Evolutionary conservation across 2,329 filamentous ascomycete genomes (phyloP), one percentile per base, ranked within the genome.

Genomic region (Ascochyta fabae): DNA sequence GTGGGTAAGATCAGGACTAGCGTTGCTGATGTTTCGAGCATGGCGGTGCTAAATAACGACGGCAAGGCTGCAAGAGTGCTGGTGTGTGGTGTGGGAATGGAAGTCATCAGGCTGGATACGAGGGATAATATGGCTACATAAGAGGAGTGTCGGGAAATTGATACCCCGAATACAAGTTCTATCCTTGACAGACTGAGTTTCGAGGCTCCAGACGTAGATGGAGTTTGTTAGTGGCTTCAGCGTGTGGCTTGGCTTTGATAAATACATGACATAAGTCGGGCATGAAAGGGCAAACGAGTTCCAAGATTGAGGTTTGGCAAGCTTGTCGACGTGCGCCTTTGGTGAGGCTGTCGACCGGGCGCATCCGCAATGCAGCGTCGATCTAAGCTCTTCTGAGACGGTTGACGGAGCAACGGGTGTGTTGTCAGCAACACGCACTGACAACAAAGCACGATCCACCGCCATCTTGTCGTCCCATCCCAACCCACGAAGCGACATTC

Each of bases 21-120:
- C 24, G 82, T 86, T 3, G 84, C 84, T 13, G 84, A 87, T 71
- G 78, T 84, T 16, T 81, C 83, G 3, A 77, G 78, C 26, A 70
- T 86, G 67, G 78, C 77, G n/a, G 59, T 79, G 2, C 64, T 79
- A n/a, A 59, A 60, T 3, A 13, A n/a, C 6, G 16, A 8, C 12
- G 59, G 48, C 6, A 43, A 35, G 8, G 29, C 16, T 0, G 59
- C 64, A 31, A 65, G 50, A 48, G 60, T 74, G 5, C 35, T 74
- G 48, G 47, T 74, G 2, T 74, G 71, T 39, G 72, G 72, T 16
- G 70, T 75, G 19, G 72, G 72, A 1, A 73, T 75, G 72, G 70
- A 75, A 36, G 58, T 73, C 15, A 53, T 73, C 15, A 52, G 67
- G 15, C 22, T 72, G 16, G 58, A 58, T 4, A 4, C 12, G 13